These are phyloP conservation scores for Punica granatum DNA, from an alignment of 345 rosid species.

Conservation along the genomic window DNA sequence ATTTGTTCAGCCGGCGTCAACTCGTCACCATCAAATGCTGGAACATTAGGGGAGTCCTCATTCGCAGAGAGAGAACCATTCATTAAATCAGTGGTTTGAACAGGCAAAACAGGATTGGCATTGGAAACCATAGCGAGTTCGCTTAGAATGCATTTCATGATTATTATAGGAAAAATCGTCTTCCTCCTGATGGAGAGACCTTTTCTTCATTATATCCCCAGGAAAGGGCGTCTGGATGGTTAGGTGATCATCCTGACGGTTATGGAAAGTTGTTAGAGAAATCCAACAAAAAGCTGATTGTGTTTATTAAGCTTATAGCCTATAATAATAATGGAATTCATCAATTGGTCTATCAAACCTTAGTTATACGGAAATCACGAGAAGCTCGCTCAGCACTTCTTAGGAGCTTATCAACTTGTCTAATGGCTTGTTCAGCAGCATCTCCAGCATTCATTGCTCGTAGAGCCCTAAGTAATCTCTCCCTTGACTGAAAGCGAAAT, in stretches of 20 bases:
- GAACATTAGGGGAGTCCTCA: constrained; percentile 40
- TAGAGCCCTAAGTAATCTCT: constrained; percentile 65
- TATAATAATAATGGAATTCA: constrained; percentile 3
- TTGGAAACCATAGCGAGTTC: constrained; percentile 41
- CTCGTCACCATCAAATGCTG: constrained; percentile 51
- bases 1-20: constrained; percentile 89
- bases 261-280: not conserved
- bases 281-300: constrained; percentile 4
- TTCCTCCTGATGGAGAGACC: constrained; percentile 52
- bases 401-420: constrained; percentile 85
- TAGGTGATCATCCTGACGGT: constrained; percentile 63
- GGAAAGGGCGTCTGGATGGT: constrained; percentile 39
- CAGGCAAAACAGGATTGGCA: constrained; percentile 26
- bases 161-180: constrained; percentile 54
- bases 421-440: constrained; percentile 89
- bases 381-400: constrained; percentile 80
- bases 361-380: constrained; percentile 58
- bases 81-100: constrained; percentile 39
- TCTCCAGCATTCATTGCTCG: constrained; percentile 91
- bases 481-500: constrained; percentile 64
- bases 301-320: not conserved
- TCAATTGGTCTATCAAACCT: constrained; percentile 31
- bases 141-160: constrained; percentile 55
- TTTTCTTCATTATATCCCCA: constrained; percentile 62
- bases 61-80: constrained; percentile 45